Evolutionary conservation across 1,284 basidiomycete genomes (phyloP).

Genomic region (Cystobasidium slooffiae): DNA sequence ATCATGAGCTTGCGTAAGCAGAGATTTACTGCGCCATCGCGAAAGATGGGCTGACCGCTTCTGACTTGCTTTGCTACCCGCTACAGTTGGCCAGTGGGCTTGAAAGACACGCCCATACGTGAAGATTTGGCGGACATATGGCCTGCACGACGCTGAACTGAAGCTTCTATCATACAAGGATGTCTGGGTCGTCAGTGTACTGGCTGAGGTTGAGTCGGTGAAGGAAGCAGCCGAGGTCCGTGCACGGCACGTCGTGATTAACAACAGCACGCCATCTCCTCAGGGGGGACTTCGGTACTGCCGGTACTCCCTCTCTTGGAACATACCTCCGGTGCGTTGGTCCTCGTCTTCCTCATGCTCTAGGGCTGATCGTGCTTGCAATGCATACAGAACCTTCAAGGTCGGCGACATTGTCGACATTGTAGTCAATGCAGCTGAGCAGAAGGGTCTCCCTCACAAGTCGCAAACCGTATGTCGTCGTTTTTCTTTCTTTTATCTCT

Average conservation of each 20-base stretch:
- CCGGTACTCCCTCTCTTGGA: slow-evolving; percentile 25
- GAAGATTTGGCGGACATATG: too few relatives aligned
- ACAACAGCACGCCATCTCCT: slow-evolving; percentile 99
- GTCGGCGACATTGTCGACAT: slow-evolving; percentile 87
- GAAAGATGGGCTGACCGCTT: too few relatives aligned
- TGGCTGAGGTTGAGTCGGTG: too few relatives aligned
- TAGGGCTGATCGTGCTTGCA: slow-evolving; percentile 61
- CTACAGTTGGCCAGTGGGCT: slow-evolving; percentile 24
- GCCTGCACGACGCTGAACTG: too few relatives aligned
- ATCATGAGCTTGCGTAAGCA: slow-evolving; percentile 25
- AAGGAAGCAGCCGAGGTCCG: too few relatives aligned
- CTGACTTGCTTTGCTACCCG: neutral
- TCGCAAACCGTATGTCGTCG: slow-evolving; percentile 58
- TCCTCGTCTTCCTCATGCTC: slow-evolving; percentile 57
- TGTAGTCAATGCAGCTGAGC: slow-evolving; percentile 88
- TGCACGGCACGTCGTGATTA: too few relatives aligned
- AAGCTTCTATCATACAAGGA: too few relatives aligned
- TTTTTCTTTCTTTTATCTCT: neutral
- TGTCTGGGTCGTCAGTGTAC: too few relatives aligned
- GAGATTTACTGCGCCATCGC: too few relatives aligned
- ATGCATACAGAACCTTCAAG: slow-evolving; percentile 89
- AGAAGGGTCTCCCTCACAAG: slow-evolving; percentile 99
- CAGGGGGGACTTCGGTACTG: slow-evolving; percentile 87
- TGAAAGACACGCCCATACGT: too few relatives aligned
- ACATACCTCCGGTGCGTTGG: slow-evolving; percentile 10